phyloP scores from a whole-genome alignment of 805 yeast species.

The Maudiozyma barnettii region DNA sequence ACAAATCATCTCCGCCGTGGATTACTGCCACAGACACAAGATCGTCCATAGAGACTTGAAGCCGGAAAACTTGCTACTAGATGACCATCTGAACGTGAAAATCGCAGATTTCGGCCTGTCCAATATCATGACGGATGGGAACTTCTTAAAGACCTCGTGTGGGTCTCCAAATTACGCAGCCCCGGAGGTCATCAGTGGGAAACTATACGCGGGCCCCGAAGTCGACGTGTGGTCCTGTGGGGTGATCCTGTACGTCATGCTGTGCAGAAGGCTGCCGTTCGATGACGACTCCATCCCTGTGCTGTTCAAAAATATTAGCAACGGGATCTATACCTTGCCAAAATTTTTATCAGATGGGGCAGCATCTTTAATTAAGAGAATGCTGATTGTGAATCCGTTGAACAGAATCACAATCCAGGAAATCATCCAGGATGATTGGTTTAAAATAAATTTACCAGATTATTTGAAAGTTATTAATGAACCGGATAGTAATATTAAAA shows the following conservation, averaged over 20 bases:
- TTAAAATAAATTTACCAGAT: slow-evolving; percentile 68
- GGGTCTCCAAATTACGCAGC: slow-evolving; percentile 98
- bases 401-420: slow-evolving; percentile 89
- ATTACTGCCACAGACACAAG: slow-evolving; percentile 91
- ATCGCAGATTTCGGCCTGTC: slow-evolving; percentile 94
- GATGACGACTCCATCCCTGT: slow-evolving; percentile 96
- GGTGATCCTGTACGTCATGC: slow-evolving; percentile 88
- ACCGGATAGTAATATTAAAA: slow-evolving; percentile 8
- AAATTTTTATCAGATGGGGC: slow-evolving; percentile 81
- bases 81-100: slow-evolving; percentile 83
- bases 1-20: slow-evolving; percentile 93
- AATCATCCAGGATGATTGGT: slow-evolving; percentile 92
- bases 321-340: slow-evolving; percentile 88
- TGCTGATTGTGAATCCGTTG: slow-evolving; percentile 91
- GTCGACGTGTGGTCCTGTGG: slow-evolving; percentile 98
- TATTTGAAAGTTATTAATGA: slow-evolving; percentile 50
- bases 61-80: slow-evolving; percentile 85
- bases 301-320: slow-evolving; percentile 80
- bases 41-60: slow-evolving; percentile 94
- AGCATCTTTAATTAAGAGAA: slow-evolving; percentile 66
- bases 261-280: slow-evolving; percentile 90
- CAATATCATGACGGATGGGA: slow-evolving; percentile 96
- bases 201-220: slow-evolving; percentile 94
- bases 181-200: slow-evolving; percentile 92
- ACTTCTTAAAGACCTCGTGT: slow-evolving; percentile 86